Evolutionary conservation across 2,329 filamentous ascomycete species (phyloP), one percentile per base, ranked within the genome.

Genomic region (Gremmenia infestans): DNA sequence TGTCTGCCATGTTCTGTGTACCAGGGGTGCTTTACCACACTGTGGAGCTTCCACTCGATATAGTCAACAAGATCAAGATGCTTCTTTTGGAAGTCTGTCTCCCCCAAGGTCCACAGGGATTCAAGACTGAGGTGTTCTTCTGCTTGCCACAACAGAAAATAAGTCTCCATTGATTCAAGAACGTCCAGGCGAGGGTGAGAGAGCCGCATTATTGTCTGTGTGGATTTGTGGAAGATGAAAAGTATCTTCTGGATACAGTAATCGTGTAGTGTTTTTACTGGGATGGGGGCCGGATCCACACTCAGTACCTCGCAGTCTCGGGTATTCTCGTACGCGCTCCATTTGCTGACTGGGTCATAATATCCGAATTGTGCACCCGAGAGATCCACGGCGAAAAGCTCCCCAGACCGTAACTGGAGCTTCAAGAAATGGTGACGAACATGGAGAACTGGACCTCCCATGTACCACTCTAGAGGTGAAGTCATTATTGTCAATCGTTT

Each of bases 311-410:
- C 1, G 11, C 42, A 6, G 11, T 25, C 19, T 45, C 42, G n/a
- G 19, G 5, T 17, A 15, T 45, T 11, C 11, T 45, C 11, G 42
- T 22, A 45, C 11, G 23, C n/a, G 4, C 17, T n/a, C 43, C 51
- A 53, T 28, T 5, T 4, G 5, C 17, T 17, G 5, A 54, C 46
- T 6, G 53, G 37, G 15, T 50, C 53, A 11, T 43, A 9, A 25
- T 54, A 46, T 14, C 53, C 53, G 6, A 50, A 50, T 22, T 54
- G 53, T 6, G 53, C 53, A 9, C 46, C 37, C 2, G 53, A 14
- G 11, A 54, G 32, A 39, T 54, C 47, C 8, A 54, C 37, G 4
- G 47, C 47, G n/a, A 50, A 54, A n/a, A 23, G n/a, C 17, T 50
- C 53, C n/a, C 47, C 37, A 3, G 46, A 50, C 35, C 53, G 53